These are phyloP conservation scores for Phytophthora pisi DNA, from an alignment of 352 stramenopile genomes.

Conservation along the genomic window DNA sequence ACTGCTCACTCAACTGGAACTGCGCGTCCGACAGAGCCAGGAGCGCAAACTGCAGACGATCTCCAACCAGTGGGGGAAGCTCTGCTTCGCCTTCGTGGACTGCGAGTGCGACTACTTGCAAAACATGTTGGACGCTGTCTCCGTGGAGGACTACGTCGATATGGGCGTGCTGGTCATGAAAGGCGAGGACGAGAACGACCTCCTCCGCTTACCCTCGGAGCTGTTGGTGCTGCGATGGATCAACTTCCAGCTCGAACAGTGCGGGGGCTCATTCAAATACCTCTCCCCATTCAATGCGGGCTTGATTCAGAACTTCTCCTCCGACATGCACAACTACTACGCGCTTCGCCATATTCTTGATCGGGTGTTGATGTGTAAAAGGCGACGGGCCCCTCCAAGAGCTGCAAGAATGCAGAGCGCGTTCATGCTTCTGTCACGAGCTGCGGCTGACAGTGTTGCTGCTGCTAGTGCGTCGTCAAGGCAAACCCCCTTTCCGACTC, in stretches of 20 bases:
- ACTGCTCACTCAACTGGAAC: constrained; percentile 54
- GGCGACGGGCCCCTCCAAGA: constrained; percentile 1
- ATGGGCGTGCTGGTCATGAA: constrained; percentile 46
- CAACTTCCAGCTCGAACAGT: constrained; percentile 65
- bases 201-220: constrained; percentile 57
- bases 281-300: constrained; percentile 21
- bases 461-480: constrained; percentile 7
- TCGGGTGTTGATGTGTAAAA: constrained; percentile 35
- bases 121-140: constrained; percentile 64
- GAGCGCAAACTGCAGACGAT: constrained; percentile 67
- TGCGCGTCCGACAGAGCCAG: constrained; percentile 50
- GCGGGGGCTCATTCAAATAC: constrained; percentile 37
- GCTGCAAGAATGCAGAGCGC: constrained; percentile 23
- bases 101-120: constrained; percentile 55
- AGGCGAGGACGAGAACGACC: constrained; percentile 59
- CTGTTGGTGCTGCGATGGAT: constrained; percentile 75
- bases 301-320: constrained; percentile 76
- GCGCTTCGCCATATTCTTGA: constrained; percentile 61
- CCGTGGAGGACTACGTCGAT: constrained; percentile 51
- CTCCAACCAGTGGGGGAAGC: constrained; percentile 66
- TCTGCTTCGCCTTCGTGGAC: constrained; percentile 71
- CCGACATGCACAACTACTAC: constrained; percentile 68
- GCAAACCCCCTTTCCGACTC: constrained; percentile 42
- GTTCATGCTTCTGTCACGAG: constrained; percentile 20
- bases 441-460: constrained; percentile 9